These are phyloP conservation scores for Thermochaetoides dissita DNA, from an alignment of 2,329 filamentous ascomycete genomes.

Conservation along the genomic window DNA sequence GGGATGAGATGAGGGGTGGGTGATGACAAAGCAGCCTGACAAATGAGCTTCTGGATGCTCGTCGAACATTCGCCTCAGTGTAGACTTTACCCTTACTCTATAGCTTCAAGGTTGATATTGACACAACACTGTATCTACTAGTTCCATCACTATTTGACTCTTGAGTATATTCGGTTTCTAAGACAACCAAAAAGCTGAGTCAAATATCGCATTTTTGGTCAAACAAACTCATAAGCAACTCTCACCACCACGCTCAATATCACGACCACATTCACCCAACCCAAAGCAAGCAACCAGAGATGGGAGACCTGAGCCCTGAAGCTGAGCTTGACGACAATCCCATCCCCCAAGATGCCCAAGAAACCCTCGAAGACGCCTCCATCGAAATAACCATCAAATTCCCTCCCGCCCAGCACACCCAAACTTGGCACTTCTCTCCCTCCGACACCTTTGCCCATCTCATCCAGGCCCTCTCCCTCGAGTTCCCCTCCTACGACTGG, in stretches of 20 bases:
- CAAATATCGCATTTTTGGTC: no score
- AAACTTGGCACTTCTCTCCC: slow-evolving; percentile 8
- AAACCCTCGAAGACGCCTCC: slow-evolving; percentile 1
- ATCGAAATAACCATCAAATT: slow-evolving; percentile 13
- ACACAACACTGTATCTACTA: neutral
- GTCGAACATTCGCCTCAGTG: slow-evolving; percentile 1
- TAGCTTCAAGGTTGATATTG: no score
- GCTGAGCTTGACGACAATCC: no score
- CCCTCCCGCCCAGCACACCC: slow-evolving; percentile 11
- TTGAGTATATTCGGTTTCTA: no score
- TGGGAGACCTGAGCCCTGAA: neutral
- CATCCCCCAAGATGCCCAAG: no score
- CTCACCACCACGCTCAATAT: neutral
- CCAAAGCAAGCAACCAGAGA: neutral
- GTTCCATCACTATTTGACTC: neutral
- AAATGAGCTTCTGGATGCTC: neutral
- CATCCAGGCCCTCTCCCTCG: slow-evolving; percentile 4
- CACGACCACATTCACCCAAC: slow-evolving; percentile 1
- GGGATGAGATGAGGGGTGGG: neutral
- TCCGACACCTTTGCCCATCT: slow-evolving; percentile 9
- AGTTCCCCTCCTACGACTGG: slow-evolving; percentile 13
- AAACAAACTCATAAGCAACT: no score
- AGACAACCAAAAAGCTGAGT: no score
- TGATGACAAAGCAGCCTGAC: slow-evolving; percentile 1
- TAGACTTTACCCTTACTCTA: no score